Base-by-base conservation (phyloP, 73 alveolate genomes). In the Uronychia setigera region DNA sequence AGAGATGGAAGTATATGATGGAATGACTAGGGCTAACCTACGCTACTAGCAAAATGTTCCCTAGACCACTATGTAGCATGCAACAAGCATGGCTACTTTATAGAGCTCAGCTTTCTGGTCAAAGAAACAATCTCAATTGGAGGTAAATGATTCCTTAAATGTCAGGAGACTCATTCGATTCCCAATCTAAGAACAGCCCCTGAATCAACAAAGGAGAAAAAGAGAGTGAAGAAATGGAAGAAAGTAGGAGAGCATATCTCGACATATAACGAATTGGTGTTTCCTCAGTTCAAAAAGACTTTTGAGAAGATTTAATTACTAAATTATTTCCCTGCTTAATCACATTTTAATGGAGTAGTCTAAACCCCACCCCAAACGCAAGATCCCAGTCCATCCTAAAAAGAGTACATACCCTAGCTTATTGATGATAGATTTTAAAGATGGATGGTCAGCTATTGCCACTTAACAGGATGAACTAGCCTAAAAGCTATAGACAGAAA, bases 191-290 rank as follows among this genome's bases (percentile, higher is more conserved):
- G 33, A 78, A 0, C 1, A 1, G 26, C 59, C 0, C 57, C 28
- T 26, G 32, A 13, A 31, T 28, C 76, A 1, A 80, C 81, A 28
- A 31, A 59, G 13, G 81, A 58, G 1, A 5, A 59, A 27, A 59
- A 60, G 74, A 58, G 46, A 60, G 88, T 30, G 29, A 26, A 29
- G 29, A 59, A 31, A 26, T 81, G 88, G 88, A 58, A 35, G 26
- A 32, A 67, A 27, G 35, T 81, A 29, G 88, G 88, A 26, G 77
- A 57, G 14, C 80, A 1, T 0, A 81, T 81, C 74, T 59, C 88
- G 9, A 60, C 80, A 0, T 81, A 59, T 32, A 81, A 81, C 32
- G 88, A 81, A 29, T 29, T 81, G 31, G 88, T 81, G 32, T 78
- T 1, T 60, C 81, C 88, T 31, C 31, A 77, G 5, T 81, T 28